Percentiles rank a stretch among this genome's conserved stretches.
These are phyloP conservation scores for Russula griseocarnosa DNA, from an alignment of 768 basidiomycete species.

Conservation along the genomic window DNA sequence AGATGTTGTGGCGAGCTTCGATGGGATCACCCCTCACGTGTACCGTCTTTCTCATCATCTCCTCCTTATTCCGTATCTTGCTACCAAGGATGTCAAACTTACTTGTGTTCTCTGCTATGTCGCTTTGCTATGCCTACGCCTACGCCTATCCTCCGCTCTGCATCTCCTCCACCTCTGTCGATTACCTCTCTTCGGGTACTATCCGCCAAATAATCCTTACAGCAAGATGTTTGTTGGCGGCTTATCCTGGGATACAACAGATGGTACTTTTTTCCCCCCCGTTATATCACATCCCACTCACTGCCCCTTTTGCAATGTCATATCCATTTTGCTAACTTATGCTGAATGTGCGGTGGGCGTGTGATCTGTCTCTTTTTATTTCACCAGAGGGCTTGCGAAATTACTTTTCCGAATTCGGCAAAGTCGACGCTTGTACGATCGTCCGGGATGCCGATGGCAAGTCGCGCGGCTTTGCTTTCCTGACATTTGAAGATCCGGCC, in stretches of 20 bases:
- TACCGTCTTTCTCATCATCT: slow-evolving; percentile 14
- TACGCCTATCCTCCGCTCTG: slow-evolving; percentile 27
- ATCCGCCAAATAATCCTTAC: slow-evolving; percentile 32
- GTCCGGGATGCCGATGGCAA: slow-evolving; percentile 96
- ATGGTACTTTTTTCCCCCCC: slow-evolving; percentile 63
- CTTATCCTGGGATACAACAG: slow-evolving; percentile 99
- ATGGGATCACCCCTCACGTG: slow-evolving; percentile 13
- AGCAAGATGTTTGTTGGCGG: slow-evolving; percentile 99
- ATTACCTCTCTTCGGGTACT: slow-evolving; percentile 26
- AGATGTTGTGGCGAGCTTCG: slow-evolving; percentile 26
- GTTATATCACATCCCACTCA: slow-evolving; percentile 35
- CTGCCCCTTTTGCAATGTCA: slow-evolving; percentile 31
- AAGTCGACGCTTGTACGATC: slow-evolving; percentile 96
- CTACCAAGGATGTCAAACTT: slow-evolving; percentile 28
- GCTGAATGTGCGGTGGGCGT: slow-evolving; percentile 39
- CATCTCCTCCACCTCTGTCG: slow-evolving; percentile 24
- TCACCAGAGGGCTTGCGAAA: slow-evolving; percentile 64
- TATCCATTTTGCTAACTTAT: slow-evolving; percentile 40
- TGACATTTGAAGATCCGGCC: slow-evolving; percentile 90
- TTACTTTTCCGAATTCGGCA: slow-evolving; percentile 95
- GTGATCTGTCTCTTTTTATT: slow-evolving; percentile 17
- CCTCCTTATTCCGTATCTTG: slow-evolving; percentile 23
- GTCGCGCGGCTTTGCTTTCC: slow-evolving; percentile 95
- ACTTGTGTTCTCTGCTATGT: slow-evolving; percentile 26
- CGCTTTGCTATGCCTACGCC: slow-evolving; percentile 26